Percentiles rank a stretch among this genome's conserved stretches.
These are phyloP conservation scores for Pterothamnion heteromorphum DNA, from an alignment of 31 red algal genomes.

Conservation along the genomic window DNA sequence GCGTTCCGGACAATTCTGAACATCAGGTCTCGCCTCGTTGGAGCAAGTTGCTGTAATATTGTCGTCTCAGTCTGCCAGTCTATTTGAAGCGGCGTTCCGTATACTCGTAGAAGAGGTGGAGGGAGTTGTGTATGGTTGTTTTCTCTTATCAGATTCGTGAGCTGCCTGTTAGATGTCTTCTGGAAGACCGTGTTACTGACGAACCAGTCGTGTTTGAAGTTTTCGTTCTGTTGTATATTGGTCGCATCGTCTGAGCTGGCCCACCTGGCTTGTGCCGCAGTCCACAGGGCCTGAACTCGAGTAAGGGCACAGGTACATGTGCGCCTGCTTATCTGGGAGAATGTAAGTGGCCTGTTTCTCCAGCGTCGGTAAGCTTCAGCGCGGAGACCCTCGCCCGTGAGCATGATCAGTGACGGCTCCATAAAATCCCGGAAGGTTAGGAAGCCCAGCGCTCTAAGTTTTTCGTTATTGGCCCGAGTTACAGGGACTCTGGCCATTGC, in stretches of 20 bases:
- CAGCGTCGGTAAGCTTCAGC: not conserved
- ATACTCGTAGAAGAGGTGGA: not conserved
- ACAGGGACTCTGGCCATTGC: not conserved
- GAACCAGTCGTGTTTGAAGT: not conserved
- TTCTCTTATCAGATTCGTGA: not conserved
- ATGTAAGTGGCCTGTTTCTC: not conserved
- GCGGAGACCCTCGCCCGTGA: not conserved
- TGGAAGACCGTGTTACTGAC: not conserved
- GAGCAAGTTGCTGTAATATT: not conserved
- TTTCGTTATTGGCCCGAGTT: not conserved
- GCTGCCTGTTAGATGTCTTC: not conserved
- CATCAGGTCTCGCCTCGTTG: not conserved
- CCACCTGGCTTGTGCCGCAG: not conserved
- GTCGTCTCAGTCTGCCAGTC: not conserved
- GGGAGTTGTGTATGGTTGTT: not conserved
- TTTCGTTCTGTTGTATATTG: not conserved
- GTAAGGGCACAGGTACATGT: not conserved
- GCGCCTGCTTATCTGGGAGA: not conserved
- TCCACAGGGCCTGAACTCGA: not conserved
- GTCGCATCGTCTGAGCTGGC: not conserved
- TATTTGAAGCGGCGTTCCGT: not conserved
- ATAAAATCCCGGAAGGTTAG: not conserved
- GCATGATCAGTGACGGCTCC: not conserved
- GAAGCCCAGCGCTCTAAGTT: not conserved
- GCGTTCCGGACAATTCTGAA: not conserved